phyloP scores from a whole-genome alignment of 805 yeast species.

The Saturnispora silvae region DNA sequence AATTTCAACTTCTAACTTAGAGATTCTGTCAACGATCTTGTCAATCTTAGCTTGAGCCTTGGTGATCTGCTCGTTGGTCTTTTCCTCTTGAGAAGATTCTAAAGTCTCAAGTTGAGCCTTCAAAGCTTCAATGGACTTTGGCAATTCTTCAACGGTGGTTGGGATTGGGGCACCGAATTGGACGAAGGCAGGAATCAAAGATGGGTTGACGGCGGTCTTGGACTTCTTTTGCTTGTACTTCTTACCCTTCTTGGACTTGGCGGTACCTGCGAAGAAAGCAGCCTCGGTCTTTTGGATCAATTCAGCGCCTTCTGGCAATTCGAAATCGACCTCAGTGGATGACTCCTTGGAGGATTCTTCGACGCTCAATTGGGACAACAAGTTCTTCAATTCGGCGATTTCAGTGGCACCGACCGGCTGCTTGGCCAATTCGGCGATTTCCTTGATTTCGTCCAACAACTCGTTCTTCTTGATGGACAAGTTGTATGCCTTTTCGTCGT shows the following conservation, averaged over 20 bases:
- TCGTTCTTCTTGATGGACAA: constrained; percentile 43
- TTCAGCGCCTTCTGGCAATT: constrained; percentile 46
- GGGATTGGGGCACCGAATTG: constrained; percentile 75
- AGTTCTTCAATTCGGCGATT: constrained; percentile 62
- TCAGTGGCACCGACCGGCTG: constrained; percentile 79
- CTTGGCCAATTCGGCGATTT: constrained; percentile 57
- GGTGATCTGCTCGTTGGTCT: constrained; percentile 65
- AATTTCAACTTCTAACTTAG: constrained; percentile 21
- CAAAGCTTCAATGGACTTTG: constrained; percentile 53
- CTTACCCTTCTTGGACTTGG: constrained; percentile 36
- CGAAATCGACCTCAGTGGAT: constrained; percentile 43
- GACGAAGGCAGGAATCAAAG: constrained; percentile 63
- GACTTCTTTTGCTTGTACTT: constrained; percentile 28
- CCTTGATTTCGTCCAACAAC: constrained; percentile 50
- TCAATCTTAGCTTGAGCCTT: constrained; percentile 71
- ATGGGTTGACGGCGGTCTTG: constrained; percentile 64
- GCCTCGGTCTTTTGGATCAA: constrained; percentile 48
- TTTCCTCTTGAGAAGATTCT: constrained; percentile 65
- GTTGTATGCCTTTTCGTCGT: constrained; percentile 47
- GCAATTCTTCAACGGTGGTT: constrained; percentile 58
- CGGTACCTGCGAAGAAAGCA: constrained; percentile 44
- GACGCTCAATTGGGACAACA: constrained; percentile 66
- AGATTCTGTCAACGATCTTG: constrained; percentile 42
- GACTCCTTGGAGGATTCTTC: constrained; percentile 8
- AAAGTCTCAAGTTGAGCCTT: constrained; percentile 62